phyloP scores from a whole-genome alignment of 495 filamentous ascomycete species.

The Trichoderma virens region DNA sequence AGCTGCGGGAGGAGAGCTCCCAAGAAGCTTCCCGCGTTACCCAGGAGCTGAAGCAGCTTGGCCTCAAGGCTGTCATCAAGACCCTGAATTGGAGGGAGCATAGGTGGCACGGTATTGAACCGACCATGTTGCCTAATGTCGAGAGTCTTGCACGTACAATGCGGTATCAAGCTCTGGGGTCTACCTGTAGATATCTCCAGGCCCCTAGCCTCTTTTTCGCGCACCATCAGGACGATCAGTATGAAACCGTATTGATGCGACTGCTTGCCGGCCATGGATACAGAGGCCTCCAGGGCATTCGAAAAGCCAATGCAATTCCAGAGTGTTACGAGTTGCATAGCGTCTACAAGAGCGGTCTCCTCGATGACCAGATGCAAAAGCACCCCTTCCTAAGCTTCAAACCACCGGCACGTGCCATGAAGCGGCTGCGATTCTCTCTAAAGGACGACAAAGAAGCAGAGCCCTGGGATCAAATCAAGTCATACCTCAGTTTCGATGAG shows the following conservation, averaged over 20 bases:
- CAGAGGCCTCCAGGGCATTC: slow-evolving; percentile 66
- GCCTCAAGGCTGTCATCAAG: slow-evolving; percentile 16
- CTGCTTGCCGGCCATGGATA: slow-evolving; percentile 52
- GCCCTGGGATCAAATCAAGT: slow-evolving; percentile 8
- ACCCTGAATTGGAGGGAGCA: slow-evolving; percentile 33
- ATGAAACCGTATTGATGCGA: slow-evolving; percentile 79
- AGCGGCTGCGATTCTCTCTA: slow-evolving; percentile 16
- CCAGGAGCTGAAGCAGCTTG: slow-evolving; percentile 36
- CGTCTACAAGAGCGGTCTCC: slow-evolving; percentile 57
- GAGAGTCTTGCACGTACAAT: slow-evolving; percentile 71
- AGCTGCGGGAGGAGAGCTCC: slow-evolving; percentile 56
- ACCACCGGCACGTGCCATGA: slow-evolving; percentile 15
- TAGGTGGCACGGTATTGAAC: slow-evolving; percentile 17
- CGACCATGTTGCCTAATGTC: slow-evolving; percentile 49
- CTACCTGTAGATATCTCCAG: slow-evolving; percentile 40
- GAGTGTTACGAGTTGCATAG: slow-evolving; percentile 73
- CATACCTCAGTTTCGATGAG: slow-evolving; percentile 4
- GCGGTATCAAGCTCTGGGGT: slow-evolving; percentile 63
- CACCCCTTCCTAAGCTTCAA: slow-evolving; percentile 23
- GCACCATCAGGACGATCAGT: slow-evolving; percentile 81
- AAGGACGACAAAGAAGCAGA: slow-evolving; percentile 17
- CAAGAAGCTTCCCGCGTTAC: slow-evolving; percentile 59
- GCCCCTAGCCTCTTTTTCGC: slow-evolving; percentile 59
- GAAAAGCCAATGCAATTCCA: slow-evolving; percentile 56
- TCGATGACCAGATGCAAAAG: slow-evolving; percentile 27